These are phyloP conservation scores for Alternaria postmessia DNA, from an alignment of 2,329 filamentous ascomycete genomes.

Conservation along the genomic window DNA sequence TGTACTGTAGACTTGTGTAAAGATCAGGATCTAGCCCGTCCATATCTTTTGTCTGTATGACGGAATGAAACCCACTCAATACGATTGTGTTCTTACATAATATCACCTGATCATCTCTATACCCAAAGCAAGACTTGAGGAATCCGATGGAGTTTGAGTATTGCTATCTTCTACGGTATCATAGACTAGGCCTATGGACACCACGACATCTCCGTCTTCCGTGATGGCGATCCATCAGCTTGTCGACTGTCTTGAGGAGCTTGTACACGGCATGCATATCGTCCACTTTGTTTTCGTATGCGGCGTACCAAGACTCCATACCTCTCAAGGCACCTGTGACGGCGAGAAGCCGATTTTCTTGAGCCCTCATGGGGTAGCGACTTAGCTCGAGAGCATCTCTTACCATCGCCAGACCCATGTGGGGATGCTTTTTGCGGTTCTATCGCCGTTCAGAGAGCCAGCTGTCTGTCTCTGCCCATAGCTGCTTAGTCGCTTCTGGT, in stretches of 20 bases:
- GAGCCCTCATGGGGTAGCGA: neutral
- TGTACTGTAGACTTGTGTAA: neutral
- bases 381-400: neutral
- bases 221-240: neutral
- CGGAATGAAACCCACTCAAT: neutral
- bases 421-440: neutral
- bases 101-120: neutral
- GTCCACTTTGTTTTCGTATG: neutral
- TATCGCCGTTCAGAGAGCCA: conserved; percentile 59
- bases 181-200: neutral
- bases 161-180: neutral
- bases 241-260: neutral
- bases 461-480: conserved; percentile 67
- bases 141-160: neutral
- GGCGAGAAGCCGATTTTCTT: neutral
- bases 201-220: neutral
- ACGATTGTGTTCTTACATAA: neutral
- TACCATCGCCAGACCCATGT: neutral
- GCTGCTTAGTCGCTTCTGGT: conserved; percentile 57
- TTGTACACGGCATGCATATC: neutral
- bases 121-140: neutral
- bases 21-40: neutral
- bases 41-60: neutral
- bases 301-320: neutral
- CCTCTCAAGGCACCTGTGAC: neutral